Conservation (phyloP, 768 basidiomycete genomes). For the Boletus subparvulus region DNA sequence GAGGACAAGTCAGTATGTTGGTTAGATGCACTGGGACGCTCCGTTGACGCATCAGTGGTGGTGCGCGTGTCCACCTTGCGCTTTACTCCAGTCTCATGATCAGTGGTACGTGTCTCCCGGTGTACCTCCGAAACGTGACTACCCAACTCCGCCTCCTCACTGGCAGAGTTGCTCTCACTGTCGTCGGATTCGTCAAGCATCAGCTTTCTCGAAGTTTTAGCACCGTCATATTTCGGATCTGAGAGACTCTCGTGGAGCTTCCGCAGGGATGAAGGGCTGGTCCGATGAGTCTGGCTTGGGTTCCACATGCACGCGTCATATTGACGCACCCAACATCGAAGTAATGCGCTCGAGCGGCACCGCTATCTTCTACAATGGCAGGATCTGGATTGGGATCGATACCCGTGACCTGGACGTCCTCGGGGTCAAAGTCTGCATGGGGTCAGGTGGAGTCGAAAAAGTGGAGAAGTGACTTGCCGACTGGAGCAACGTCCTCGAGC, state of each 20-base stretch:
- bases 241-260: constrained; percentile 61
- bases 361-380: constrained; percentile 31
- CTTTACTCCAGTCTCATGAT: constrained; percentile 14
- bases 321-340: constrained; percentile 70
- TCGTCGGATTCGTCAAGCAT: constrained; percentile 41
- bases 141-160: constrained; percentile 20
- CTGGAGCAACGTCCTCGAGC: constrained; percentile 68
- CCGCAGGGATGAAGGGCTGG: constrained; percentile 68
- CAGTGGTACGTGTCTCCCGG: constrained; percentile 1
- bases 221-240: constrained; percentile 79
- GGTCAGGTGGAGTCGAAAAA: constrained; percentile 8
- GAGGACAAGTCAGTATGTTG: constrained; percentile 46
- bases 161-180: constrained; percentile 5
- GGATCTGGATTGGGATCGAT: constrained; percentile 39
- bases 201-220: constrained; percentile 59
- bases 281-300: constrained; percentile 2
- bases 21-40: background rate
- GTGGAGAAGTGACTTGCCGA: constrained; percentile 46
- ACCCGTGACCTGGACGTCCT: constrained; percentile 53
- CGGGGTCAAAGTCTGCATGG: constrained; percentile 68
- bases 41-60: constrained; percentile 19
- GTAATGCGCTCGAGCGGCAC: constrained; percentile 70
- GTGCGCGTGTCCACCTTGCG: constrained; percentile 7
- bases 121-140: constrained; percentile 19
- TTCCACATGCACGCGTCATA: constrained; percentile 21